Base-by-base conservation (phyloP, 2,329 filamentous ascomycete genomes). In the Fusarium virguliforme region DNA sequence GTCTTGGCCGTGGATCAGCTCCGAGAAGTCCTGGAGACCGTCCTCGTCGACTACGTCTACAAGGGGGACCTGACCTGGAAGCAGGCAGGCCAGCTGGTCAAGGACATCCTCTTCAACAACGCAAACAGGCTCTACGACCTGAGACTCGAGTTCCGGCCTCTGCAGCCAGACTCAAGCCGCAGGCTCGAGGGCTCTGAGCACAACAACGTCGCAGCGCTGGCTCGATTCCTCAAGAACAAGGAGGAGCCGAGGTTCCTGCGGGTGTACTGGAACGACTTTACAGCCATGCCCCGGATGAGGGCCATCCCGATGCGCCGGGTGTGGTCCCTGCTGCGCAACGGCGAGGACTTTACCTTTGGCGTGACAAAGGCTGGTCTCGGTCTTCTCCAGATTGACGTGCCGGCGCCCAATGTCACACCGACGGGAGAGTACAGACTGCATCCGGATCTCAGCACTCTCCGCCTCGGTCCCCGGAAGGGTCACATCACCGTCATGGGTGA, bases 241-340 rank as follows among this genome's bases (percentile, higher is more conserved):
- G 80, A 85, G 0, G 78, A 82, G 0, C 82, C 90, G 5, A 89
- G 90, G 66, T 95, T 91, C 75, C 80, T 97, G 18, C 90, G 93
- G 67, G 83, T 95, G 12, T 91, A 92, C 79, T 97, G 92, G 89
- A 83, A 92, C 26, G 94, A 97, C 79, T 91, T 92, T 79, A 94
- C 92, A n/a, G 89, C 89, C 2, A 91, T 87, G 3, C 79, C 90
- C 1, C 87, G 92, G 15, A 86, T 89, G 70, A 88, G 92, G 4
- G 87, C 94, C 68, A 81, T 96, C 2, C 92, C 93, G 0, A 85
- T 92, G 46, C 82, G 84, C 1, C 85, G 86, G 41, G 87, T 90
- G 26, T 76, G 84, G 32, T 82, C 83, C 4, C 80, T 86, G 6
- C 76, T 90, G 0, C 75, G 79, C 28, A 79, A 82, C 18, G 79